Conservation (phyloP, 2,329 filamentous ascomycete genomes). For the Cordyceps militaris region DNA sequence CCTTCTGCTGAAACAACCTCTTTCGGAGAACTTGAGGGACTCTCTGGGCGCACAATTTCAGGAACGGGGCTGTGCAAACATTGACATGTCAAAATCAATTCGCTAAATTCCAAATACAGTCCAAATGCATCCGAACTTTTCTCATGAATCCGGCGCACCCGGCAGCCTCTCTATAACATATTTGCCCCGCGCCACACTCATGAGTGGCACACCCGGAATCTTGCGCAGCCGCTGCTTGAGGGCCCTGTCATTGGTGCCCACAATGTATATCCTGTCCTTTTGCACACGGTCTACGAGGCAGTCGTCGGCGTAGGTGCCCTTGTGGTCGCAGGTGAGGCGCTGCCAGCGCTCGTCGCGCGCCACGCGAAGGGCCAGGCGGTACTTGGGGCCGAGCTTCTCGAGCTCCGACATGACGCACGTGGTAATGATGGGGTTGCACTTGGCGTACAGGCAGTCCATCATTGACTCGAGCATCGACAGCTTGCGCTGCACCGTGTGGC, state of each 20-base stretch:
- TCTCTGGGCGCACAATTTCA: not conserved
- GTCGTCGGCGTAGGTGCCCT: slow-evolving; percentile 76
- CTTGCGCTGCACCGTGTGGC: slow-evolving; percentile 85
- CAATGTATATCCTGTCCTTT: slow-evolving; percentile 71
- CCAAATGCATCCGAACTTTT: too few relatives aligned
- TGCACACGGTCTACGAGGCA: slow-evolving; percentile 70
- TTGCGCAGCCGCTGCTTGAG: slow-evolving; percentile 79
- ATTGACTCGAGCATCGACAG: slow-evolving; percentile 79
- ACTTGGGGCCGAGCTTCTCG: slow-evolving; percentile 84
- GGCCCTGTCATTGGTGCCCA: slow-evolving; percentile 71
- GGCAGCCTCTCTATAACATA: slow-evolving; percentile 91
- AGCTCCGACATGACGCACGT: slow-evolving; percentile 71
- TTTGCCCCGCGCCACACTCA: slow-evolving; percentile 81
- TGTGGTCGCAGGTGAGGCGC: slow-evolving; percentile 81
- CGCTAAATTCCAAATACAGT: slow-evolving; percentile 2
- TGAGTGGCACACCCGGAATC: slow-evolving; percentile 56
- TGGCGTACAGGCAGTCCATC: slow-evolving; percentile 92
- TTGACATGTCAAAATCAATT: not conserved
- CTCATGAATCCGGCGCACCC: slow-evolving; percentile 60
- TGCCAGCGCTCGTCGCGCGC: slow-evolving; percentile 88
- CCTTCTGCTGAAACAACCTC: not conserved
- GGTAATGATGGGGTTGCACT: slow-evolving; percentile 83
- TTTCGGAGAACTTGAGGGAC: too few relatives aligned
- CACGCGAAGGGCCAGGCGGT: slow-evolving; percentile 76
- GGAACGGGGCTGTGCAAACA: not conserved